phyloP scores from a whole-genome alignment of 495 filamentous ascomycete genomes.

The Penicillium odoratum region DNA sequence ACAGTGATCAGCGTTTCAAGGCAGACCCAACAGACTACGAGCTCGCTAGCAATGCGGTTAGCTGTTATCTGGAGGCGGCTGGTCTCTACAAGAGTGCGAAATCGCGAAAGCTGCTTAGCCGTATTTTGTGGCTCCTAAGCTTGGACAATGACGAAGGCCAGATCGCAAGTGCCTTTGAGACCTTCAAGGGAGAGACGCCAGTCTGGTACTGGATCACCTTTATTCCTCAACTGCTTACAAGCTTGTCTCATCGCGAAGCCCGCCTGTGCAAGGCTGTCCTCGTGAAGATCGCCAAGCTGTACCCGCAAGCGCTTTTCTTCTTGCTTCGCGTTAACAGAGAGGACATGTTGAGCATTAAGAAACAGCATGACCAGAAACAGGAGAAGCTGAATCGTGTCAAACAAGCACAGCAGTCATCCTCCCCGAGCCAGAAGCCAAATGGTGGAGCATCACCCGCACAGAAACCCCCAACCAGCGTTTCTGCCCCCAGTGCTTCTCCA shows the following conservation, averaged over 20 bases:
- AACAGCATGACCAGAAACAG: slow-evolving; percentile 77
- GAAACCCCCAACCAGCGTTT: slow-evolving; percentile 39
- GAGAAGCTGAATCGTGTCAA: slow-evolving; percentile 54
- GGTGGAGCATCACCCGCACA: slow-evolving; percentile 44
- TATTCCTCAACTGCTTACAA: slow-evolving; percentile 91
- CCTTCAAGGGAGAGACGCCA: slow-evolving; percentile 92
- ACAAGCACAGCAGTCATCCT: slow-evolving; percentile 41
- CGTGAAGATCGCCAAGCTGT: slow-evolving; percentile 89
- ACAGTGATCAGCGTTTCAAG: slow-evolving; percentile 95
- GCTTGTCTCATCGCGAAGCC: slow-evolving; percentile 85
- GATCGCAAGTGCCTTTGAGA: slow-evolving; percentile 79
- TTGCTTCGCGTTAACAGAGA: slow-evolving; percentile 90
- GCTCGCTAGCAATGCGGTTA: slow-evolving; percentile 84
- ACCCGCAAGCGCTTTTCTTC: slow-evolving; percentile 94
- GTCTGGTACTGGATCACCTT: slow-evolving; percentile 99
- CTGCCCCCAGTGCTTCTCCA: slow-evolving; percentile 31
- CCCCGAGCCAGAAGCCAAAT: slow-evolving; percentile 54
- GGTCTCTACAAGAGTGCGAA: slow-evolving; percentile 96
- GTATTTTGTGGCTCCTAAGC: slow-evolving; percentile 94
- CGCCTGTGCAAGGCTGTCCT: slow-evolving; percentile 79
- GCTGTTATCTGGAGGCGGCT: slow-evolving; percentile 94
- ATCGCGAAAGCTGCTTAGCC: slow-evolving; percentile 90
- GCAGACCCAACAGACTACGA: slow-evolving; percentile 75
- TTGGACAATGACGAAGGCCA: slow-evolving; percentile 83
- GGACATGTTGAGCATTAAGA: slow-evolving; percentile 91